A percentile compares a stretch with the other conserved stretches of the same genome.
phyloP scores from a whole-genome alignment of 306 rosid genomes.

The Vigna mungo region DNA sequence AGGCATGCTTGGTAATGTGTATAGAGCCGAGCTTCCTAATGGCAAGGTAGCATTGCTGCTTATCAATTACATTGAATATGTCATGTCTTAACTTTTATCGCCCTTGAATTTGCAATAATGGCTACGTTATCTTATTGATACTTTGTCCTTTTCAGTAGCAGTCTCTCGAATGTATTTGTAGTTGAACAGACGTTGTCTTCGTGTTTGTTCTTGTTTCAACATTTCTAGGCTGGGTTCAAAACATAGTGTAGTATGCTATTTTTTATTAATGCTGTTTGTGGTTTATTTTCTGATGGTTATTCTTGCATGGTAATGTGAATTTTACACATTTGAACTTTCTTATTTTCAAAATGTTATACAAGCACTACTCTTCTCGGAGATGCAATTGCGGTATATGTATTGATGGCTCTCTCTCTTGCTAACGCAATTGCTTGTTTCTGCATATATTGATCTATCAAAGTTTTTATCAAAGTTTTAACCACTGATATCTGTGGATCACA shows the following conservation, averaged over 20 bases:
- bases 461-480: slow-evolving; percentile 17
- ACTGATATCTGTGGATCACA: background rate
- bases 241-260: background rate
- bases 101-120: slow-evolving; percentile 15
- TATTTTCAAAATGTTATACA: background rate
- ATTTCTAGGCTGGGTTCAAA: slow-evolving; percentile 16
- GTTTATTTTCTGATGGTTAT: slow-evolving; percentile 17
- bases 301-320: slow-evolving; percentile 30
- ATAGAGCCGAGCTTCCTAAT: slow-evolving; percentile 88
- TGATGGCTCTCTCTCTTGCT: slow-evolving; percentile 9
- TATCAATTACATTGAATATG: slow-evolving; percentile 36
- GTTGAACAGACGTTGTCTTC: slow-evolving; percentile 24
- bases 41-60: slow-evolving; percentile 77
- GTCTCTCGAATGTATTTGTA: slow-evolving; percentile 24
- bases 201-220: slow-evolving; percentile 24
- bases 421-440: slow-evolving; percentile 4
- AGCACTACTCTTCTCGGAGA: background rate
- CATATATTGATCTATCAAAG: slow-evolving; percentile 20
- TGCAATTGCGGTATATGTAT: slow-evolving; percentile 7
- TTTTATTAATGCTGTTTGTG: background rate
- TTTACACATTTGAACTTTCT: slow-evolving; percentile 10
- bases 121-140: background rate
- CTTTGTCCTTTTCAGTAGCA: background rate
- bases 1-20: slow-evolving; percentile 93
- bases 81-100: slow-evolving; percentile 27